Conservation (phyloP, 2,329 filamentous ascomycete species). For the Epichloe amarillans region DNA sequence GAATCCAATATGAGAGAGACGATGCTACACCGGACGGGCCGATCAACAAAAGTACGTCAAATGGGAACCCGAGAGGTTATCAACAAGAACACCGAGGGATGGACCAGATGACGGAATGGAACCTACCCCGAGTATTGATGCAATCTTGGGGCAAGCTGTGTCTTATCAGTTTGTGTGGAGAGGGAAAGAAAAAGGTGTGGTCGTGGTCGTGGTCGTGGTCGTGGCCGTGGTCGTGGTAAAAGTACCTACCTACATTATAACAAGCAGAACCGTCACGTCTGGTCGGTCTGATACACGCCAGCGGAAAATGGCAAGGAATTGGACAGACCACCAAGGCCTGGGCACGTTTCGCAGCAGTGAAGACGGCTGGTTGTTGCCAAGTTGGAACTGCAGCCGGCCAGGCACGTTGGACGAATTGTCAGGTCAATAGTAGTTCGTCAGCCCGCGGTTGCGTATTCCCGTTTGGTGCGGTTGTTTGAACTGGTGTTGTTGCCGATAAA, state of each 20-base stretch:
- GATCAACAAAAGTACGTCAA: neutral
- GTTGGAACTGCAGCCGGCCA: neutral
- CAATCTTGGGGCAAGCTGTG: slow-evolving; percentile 1
- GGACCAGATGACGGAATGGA: neutral
- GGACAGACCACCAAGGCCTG: too few relatives aligned
- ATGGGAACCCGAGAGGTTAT: neutral
- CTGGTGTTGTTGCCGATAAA: neutral
- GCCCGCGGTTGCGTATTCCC: neutral
- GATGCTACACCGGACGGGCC: too few relatives aligned
- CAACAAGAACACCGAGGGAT: neutral
- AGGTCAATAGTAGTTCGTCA: neutral
- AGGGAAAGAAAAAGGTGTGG: too few relatives aligned
- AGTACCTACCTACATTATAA: too few relatives aligned
- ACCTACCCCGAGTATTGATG: neutral
- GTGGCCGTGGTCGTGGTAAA: too few relatives aligned
- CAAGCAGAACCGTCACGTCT: too few relatives aligned
- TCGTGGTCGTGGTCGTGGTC: too few relatives aligned
- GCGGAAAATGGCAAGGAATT: too few relatives aligned
- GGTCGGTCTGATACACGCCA: too few relatives aligned
- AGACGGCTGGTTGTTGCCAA: neutral
- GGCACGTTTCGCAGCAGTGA: too few relatives aligned
- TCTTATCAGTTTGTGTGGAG: neutral
- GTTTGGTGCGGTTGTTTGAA: neutral
- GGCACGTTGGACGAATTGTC: neutral
- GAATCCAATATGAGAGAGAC: too few relatives aligned